Percentiles rank a stretch among this genome's conserved stretches.
These are phyloP conservation scores for Scutellaria minor DNA, from an alignment of 257 asterid species.

Conservation along the genomic window DNA sequence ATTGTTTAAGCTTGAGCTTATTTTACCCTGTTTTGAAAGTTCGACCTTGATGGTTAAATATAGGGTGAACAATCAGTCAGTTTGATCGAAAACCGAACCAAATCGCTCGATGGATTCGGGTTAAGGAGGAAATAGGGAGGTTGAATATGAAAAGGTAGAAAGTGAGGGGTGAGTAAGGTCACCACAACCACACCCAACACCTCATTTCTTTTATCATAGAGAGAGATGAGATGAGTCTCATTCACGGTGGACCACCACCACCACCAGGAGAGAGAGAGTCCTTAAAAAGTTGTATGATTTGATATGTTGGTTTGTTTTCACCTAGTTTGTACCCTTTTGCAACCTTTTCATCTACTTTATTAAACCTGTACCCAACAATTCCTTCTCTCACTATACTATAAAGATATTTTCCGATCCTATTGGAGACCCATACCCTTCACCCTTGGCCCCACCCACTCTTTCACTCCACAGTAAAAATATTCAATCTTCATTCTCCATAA, in stretches of 20 bases:
- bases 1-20: no score
- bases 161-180: no score
- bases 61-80: no score
- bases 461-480: not conserved
- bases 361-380: constrained; percentile 27
- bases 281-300: constrained; percentile 64
- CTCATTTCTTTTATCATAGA: constrained; percentile 32
- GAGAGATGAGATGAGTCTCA: constrained; percentile 27
- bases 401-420: constrained; percentile 52
- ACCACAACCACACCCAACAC: not conserved
- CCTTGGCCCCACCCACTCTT: not conserved
- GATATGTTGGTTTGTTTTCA: constrained; percentile 59
- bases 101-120: no score
- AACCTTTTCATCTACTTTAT: constrained; percentile 48
- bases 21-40: no score
- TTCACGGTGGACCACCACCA: constrained; percentile 41
- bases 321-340: constrained; percentile 42
- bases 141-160: no score
- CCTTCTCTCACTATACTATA: constrained; percentile 7
- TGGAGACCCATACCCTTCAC: constrained; percentile 39
- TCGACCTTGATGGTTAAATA: no score
- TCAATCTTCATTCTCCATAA: no score
- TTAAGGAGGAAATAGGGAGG: no score
- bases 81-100: no score
- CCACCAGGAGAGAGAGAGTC: constrained; percentile 1